A percentile compares a stretch with the other conserved stretches of the same genome.
Evolutionary conservation across 495 filamentous ascomycete species (phyloP).

Genomic region (Choiromyces venosus): DNA sequence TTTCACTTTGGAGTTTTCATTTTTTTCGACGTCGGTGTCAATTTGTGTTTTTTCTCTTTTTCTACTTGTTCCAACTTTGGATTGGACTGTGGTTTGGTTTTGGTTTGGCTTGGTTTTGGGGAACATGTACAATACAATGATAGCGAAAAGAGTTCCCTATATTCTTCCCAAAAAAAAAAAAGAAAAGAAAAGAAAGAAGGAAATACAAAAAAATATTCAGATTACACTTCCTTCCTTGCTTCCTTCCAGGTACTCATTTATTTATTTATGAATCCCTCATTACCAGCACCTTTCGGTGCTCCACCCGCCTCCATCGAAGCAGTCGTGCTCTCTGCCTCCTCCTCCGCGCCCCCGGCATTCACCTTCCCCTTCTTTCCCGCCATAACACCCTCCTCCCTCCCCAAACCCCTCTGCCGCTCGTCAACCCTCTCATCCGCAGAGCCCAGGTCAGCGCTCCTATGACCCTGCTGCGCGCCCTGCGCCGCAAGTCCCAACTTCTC

Average conservation of each 20-base stretch:
- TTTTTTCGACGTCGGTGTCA: neutral
- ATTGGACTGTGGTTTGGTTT: neutral
- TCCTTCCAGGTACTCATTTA: no score
- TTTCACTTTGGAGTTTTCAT: neutral
- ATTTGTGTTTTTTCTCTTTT: neutral
- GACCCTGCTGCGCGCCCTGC: slow-evolving; percentile 14
- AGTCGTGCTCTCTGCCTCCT: neutral
- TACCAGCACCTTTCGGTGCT: no score
- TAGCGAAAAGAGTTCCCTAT: neutral
- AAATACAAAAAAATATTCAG: no score
- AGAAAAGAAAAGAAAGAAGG: no score
- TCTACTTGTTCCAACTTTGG: neutral
- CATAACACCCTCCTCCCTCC: slow-evolving; percentile 10
- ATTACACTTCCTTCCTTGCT: no score
- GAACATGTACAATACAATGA: neutral
- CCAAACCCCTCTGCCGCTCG: slow-evolving; percentile 17
- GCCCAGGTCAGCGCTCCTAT: slow-evolving; percentile 2
- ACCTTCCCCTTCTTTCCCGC: no score
- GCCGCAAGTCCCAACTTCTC: slow-evolving; percentile 50
- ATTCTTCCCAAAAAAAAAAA: neutral
- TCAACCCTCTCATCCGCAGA: slow-evolving; percentile 16
- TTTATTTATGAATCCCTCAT: no score
- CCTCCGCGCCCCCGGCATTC: slow-evolving; percentile 36
- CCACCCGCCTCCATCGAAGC: neutral
- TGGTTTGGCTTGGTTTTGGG: neutral